A percentile compares a stretch with the other conserved stretches of the same genome.
These are phyloP conservation scores for Andrographis paniculata DNA, from an alignment of 305 asterid species.

Conservation along the genomic window DNA sequence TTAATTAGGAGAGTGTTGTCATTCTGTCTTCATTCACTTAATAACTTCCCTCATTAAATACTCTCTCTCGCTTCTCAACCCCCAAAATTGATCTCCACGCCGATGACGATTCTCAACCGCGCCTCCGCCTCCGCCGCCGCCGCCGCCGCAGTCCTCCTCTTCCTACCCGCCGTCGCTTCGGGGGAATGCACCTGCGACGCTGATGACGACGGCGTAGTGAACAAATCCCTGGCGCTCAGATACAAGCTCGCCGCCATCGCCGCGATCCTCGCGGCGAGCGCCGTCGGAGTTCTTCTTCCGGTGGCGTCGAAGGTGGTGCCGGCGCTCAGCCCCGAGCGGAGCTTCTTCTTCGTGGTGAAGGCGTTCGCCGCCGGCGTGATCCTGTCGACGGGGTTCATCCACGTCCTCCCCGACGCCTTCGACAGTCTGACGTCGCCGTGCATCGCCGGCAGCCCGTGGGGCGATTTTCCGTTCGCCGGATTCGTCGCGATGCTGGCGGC, in stretches of 20 bases:
- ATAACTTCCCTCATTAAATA: no score
- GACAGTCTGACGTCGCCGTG: slow-evolving; percentile 17
- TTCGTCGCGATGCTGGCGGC: slow-evolving; percentile 4
- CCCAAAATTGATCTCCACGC: no score
- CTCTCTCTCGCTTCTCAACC: no score
- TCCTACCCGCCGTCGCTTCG: slow-evolving; percentile 17
- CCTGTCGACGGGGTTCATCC: slow-evolving; percentile 52
- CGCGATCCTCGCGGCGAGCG: slow-evolving; percentile 35
- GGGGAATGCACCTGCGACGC: slow-evolving; percentile 31
- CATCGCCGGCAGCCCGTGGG: slow-evolving; percentile 1
- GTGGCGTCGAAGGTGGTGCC: slow-evolving; percentile 26
- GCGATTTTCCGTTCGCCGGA: slow-evolving; percentile 7
- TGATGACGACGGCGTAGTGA: slow-evolving; percentile 12
- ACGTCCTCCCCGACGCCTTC: slow-evolving; percentile 51
- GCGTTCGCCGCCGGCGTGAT: slow-evolving; percentile 67
- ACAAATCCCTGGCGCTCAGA: slow-evolving; percentile 28
- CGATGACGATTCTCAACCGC: no score
- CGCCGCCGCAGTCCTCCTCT: no score
- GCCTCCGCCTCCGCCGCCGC: no score
- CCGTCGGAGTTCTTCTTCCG: slow-evolving; percentile 40
- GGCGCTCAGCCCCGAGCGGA: slow-evolving; percentile 35
- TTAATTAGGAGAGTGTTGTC: no score
- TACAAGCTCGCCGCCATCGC: slow-evolving; percentile 40
- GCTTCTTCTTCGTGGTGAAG: slow-evolving; percentile 37
- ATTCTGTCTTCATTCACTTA: no score